Evolutionary conservation across 176 grass and related monocot species (phyloP).

Genomic region (Pontederia crassipes): DNA sequence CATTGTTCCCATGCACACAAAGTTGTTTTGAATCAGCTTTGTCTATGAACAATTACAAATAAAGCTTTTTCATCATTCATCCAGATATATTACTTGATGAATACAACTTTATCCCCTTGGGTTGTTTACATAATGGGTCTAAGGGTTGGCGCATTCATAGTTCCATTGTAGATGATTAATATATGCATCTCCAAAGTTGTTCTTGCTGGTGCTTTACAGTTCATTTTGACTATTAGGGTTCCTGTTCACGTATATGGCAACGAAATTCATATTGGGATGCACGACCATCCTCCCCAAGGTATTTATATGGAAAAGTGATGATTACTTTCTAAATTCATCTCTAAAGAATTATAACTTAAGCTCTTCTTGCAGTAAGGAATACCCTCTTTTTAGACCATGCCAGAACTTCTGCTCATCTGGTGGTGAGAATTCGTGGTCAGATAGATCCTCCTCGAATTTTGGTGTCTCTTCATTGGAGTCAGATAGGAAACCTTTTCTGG

Average conservation of each 20-base stretch:
- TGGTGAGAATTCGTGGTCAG: constrained; percentile 68
- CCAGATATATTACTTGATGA: background rate
- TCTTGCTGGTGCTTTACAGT: constrained; percentile 1
- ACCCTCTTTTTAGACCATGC: constrained; percentile 75
- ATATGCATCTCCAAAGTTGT: background rate
- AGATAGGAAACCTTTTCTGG: constrained; percentile 39
- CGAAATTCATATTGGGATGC: constrained; percentile 67
- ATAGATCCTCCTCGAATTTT: constrained; percentile 59
- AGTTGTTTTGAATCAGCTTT: background rate
- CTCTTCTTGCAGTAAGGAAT: constrained; percentile 58
- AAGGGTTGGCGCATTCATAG: too few relatives aligned
- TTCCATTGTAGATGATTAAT: too few relatives aligned
- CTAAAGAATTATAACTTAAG: constrained; percentile 7
- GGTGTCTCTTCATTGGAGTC: constrained; percentile 68
- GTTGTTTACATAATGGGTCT: constrained; percentile 2
- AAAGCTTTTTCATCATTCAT: too few relatives aligned
- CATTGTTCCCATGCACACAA: background rate
- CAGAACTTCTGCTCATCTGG: constrained; percentile 57
- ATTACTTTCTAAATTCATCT: background rate
- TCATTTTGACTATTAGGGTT: constrained; percentile 41
- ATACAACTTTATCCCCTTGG: background rate
- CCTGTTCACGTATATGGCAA: constrained; percentile 87
- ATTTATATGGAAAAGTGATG: background rate
- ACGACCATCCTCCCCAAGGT: constrained; percentile 71
- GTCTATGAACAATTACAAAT: background rate